Evolutionary conservation across 1,284 basidiomycete genomes (phyloP).

Genomic region (Sporisorium sorghi): DNA sequence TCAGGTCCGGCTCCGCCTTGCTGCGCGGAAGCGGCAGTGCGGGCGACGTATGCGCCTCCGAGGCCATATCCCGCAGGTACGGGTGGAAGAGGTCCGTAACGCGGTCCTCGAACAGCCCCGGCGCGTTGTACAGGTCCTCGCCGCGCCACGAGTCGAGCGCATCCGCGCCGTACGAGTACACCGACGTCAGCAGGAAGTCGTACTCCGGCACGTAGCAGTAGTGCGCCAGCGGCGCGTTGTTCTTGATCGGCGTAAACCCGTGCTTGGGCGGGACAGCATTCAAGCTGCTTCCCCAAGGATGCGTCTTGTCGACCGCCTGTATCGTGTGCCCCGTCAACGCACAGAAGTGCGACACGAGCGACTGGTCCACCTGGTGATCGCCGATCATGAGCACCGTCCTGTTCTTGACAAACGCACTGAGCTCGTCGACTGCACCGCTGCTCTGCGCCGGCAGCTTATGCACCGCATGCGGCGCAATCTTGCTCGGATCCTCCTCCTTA

Average conservation of each 20-base stretch:
- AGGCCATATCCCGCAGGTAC: conserved; percentile 52
- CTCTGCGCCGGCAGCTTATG: conserved; percentile 11
- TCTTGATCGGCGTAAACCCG: conserved; percentile 36
- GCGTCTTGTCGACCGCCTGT: conserved; percentile 64
- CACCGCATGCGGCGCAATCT: conserved; percentile 37
- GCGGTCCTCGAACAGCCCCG: conserved; percentile 69
- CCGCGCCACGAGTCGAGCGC: conserved; percentile 67
- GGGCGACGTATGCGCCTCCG: conserved; percentile 22
- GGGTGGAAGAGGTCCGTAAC: conserved; percentile 67
- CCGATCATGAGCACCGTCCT: conserved; percentile 70
- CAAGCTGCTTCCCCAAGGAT: conserved; percentile 63
- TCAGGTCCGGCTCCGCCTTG: conserved; percentile 65
- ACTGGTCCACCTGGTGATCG: conserved; percentile 68
- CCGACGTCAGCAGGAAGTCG: conserved; percentile 69
- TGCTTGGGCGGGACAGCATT: conserved; percentile 48
- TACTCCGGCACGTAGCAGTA: conserved; percentile 70
- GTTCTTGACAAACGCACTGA: conserved; percentile 65
- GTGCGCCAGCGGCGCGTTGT: conserved; percentile 67
- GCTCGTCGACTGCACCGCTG: conserved; percentile 35
- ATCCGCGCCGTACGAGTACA: conserved; percentile 70
- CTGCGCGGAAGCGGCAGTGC: conserved; percentile 53
- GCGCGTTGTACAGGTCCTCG: conserved; percentile 66
- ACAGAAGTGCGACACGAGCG: conserved; percentile 70
- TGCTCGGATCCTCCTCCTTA: conserved; percentile 26
- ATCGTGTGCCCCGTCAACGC: conserved; percentile 65